Evolutionary conservation across 2,329 filamentous ascomycete genomes (phyloP).

Genomic region (Metarhizium brunneum): DNA sequence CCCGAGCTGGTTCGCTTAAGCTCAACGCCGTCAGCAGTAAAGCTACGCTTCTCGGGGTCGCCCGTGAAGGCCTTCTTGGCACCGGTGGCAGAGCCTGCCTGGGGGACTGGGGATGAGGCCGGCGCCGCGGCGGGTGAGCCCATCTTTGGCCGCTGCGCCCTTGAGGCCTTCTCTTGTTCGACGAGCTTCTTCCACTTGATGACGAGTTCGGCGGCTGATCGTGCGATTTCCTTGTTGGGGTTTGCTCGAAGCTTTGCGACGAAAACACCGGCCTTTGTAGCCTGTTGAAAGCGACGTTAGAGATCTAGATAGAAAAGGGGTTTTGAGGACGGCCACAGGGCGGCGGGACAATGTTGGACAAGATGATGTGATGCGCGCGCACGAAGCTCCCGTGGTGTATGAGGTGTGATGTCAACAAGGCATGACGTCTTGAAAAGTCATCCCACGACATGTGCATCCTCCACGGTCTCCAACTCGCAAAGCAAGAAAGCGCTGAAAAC

Average conservation of each 20-base stretch:
- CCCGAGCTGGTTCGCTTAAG: constrained; percentile 64
- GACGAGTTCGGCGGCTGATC: constrained; percentile 72
- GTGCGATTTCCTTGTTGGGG: constrained; percentile 70
- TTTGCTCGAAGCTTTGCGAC: constrained; percentile 76
- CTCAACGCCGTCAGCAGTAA: constrained; percentile 72
- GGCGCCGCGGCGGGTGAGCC: constrained; percentile 33
- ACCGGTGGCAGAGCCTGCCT: constrained; percentile 34
- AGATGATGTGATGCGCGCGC: not conserved
- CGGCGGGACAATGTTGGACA: not conserved
- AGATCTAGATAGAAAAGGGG: not conserved
- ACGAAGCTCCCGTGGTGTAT: not conserved
- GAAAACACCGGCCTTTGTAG: constrained; percentile 83
- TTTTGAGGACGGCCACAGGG: too few species aligned
- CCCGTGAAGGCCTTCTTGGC: constrained; percentile 45
- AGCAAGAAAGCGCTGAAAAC: constrained; percentile 17
- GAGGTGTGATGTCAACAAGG: not conserved
- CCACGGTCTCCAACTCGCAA: too few species aligned
- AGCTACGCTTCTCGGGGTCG: constrained; percentile 70
- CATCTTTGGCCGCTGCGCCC: constrained; percentile 32
- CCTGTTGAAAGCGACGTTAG: constrained; percentile 27
- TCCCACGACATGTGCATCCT: too few species aligned
- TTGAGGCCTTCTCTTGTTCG: constrained; percentile 49
- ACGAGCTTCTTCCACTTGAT: constrained; percentile 79
- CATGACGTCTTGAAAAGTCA: not conserved
- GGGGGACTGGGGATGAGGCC: constrained; percentile 41